Evolutionary conservation across 176 grass and related monocot genomes (phyloP).

Genomic region (Avena atlantica): DNA sequence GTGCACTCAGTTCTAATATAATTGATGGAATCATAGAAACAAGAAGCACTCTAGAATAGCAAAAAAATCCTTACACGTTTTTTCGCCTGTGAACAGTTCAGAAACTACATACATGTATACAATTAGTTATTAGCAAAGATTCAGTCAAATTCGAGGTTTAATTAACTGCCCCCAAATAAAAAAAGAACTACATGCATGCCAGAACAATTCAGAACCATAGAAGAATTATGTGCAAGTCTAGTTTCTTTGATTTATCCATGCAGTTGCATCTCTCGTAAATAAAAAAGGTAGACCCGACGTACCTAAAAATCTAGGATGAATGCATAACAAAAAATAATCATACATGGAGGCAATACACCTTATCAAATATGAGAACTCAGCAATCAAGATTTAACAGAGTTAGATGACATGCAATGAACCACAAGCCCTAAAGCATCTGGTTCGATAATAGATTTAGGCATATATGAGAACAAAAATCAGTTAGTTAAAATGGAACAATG

Average conservation of each 20-base stretch:
- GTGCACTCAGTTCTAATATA: too few species aligned
- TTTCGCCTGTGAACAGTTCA: neutral
- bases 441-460: neutral
- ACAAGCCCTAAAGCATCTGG: neutral
- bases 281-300: neutral
- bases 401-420: too few species aligned
- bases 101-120: neutral
- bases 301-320: neutral
- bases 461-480: neutral
- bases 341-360: too few species aligned
- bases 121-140: neutral
- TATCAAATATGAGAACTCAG: too few species aligned
- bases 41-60: neutral
- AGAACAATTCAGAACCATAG: neutral
- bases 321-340: too few species aligned
- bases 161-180: neutral
- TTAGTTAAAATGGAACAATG: neutral
- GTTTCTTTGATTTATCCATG: neutral
- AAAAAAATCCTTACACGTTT: neutral
- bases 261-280: neutral
- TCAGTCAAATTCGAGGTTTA: neutral
- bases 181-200: neutral
- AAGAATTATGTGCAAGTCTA: neutral
- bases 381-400: too few species aligned
- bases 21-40: too few species aligned